Base-by-base conservation (phyloP, 345 rosid genomes). In the Rhodomyrtus tomentosa region DNA sequence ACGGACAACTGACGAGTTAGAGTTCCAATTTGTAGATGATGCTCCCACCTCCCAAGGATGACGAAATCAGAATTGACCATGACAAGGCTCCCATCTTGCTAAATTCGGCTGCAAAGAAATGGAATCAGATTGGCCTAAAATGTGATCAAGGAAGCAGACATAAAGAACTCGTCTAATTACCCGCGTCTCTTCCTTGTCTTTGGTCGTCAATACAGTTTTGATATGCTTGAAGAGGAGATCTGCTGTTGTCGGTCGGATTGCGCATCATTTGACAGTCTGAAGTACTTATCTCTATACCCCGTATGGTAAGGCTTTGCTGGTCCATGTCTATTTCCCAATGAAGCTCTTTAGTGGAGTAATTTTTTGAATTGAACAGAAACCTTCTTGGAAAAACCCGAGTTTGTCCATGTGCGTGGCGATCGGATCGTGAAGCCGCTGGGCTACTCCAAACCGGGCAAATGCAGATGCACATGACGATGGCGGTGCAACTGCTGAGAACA, bases 1-100 rank as follows among this genome's bases (percentile, higher is more conserved):
- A 38, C 9, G 10, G 50, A 89, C 90, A 93, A 92, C 45, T 85
- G 82, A 25, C 89, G 90, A 76, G 85, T 82, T 45, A 85, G 55
- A 24, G 88, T 53, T n/a, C 89, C 90, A 11, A 92, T n/a, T 87
- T 89, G 85, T 4, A 90, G 85, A 81, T 90, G 90, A 22, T 81
- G 87, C 53, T 90, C 83, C 93, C 91, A 91, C 86, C 53, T 90
- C 83, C 93, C 91, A 91, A 1, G 93, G 94, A 85, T 92, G 92
- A 8, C 87, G 51, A 42, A 90, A 92, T 50, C 53, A 16, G 85
- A 92, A 90, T 62, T 83, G 81, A 2, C 94, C 94, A 59, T 90
- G 93, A 51, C 85, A 4, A 7, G 93, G 96, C 80, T 92, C 94
- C 93, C 92, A 93, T 58, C 85, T 83, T 8, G 93, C 92, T 24